phyloP scores from a whole-genome alignment of 2,329 filamentous ascomycete genomes.

The Chaetomiaceae sp. region DNA sequence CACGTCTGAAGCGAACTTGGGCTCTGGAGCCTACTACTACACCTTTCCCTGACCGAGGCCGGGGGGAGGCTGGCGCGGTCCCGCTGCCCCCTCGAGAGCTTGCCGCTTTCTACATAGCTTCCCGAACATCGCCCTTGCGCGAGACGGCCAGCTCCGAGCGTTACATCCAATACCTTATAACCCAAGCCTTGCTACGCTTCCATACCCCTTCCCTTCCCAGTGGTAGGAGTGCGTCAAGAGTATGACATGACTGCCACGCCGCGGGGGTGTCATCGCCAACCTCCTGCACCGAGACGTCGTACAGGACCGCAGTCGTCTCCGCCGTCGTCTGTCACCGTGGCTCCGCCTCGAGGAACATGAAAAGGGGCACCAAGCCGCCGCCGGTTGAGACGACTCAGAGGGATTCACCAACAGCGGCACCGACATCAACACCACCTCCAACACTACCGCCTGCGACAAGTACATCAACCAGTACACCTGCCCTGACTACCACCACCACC shows the following conservation, averaged over 20 bases:
- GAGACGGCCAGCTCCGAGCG: slow-evolving; percentile 3
- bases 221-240: slow-evolving; percentile 1
- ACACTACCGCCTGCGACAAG: background rate
- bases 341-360: slow-evolving; percentile 15
- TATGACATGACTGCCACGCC: slow-evolving; percentile 14
- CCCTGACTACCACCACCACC: slow-evolving; percentile 1
- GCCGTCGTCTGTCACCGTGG: background rate
- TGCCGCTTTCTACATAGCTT: slow-evolving; percentile 25
- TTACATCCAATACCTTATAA: slow-evolving; percentile 4
- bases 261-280: slow-evolving; percentile 7
- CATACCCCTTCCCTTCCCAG: background rate
- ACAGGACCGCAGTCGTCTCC: slow-evolving; percentile 5
- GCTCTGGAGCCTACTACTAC: too few species aligned
- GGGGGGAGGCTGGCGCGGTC: background rate
- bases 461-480: background rate
- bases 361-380: slow-evolving; percentile 15
- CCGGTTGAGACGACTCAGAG: background rate
- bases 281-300: slow-evolving; percentile 7
- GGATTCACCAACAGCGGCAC: background rate
- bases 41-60: background rate
- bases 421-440: background rate
- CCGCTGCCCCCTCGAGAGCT: slow-evolving; percentile 4
- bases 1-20: too few species aligned
- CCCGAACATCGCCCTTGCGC: slow-evolving; percentile 16
- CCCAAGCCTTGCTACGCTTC: slow-evolving; percentile 1